Conservation (phyloP, 192 early-diverging fungal genomes). For the Podila clonocystis region DNA sequence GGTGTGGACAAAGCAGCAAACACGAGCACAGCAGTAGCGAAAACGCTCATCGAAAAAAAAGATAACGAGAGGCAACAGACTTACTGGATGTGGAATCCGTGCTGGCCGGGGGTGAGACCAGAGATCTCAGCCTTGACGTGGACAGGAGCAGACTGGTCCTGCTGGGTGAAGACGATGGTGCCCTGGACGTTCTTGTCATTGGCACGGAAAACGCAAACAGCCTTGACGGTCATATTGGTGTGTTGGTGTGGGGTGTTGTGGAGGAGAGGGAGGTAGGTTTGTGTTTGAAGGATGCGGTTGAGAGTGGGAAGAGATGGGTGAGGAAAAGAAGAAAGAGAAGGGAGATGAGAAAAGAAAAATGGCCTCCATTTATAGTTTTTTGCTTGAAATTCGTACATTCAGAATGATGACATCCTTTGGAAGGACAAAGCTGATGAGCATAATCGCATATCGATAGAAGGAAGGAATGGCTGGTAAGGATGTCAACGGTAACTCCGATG, state of each 20-base stretch:
- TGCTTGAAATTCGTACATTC: background rate
- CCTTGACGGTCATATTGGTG: constrained; percentile 76
- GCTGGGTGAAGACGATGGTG: constrained; percentile 78
- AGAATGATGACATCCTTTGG: constrained; percentile 1
- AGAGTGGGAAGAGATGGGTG: too few relatives aligned
- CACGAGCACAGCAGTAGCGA: too few relatives aligned
- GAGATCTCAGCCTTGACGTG: constrained; percentile 65
- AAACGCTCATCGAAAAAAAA: background rate
- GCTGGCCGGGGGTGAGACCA: constrained; percentile 75
- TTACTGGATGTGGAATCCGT: constrained; percentile 92
- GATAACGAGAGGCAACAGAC: background rate
- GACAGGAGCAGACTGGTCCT: constrained; percentile 61
- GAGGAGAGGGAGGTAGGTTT: background rate
- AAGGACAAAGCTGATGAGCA: background rate
- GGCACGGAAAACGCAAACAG: constrained; percentile 81
- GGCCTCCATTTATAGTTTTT: constrained; percentile 6
- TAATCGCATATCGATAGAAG: too few relatives aligned
- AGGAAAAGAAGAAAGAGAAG: constrained; percentile 8
- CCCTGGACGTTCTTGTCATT: constrained; percentile 74
- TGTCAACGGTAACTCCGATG: too few relatives aligned
- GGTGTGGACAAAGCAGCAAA: too few relatives aligned
- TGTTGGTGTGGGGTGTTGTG: constrained; percentile 3
- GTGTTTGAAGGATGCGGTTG: too few relatives aligned
- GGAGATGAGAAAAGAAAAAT: constrained; percentile 1
- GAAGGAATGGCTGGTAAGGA: too few relatives aligned